Percentiles rank a stretch among this genome's conserved stretches.
Conservation (phyloP, 1,284 basidiomycete genomes). For the Ceratobasidium theobromae region DNA sequence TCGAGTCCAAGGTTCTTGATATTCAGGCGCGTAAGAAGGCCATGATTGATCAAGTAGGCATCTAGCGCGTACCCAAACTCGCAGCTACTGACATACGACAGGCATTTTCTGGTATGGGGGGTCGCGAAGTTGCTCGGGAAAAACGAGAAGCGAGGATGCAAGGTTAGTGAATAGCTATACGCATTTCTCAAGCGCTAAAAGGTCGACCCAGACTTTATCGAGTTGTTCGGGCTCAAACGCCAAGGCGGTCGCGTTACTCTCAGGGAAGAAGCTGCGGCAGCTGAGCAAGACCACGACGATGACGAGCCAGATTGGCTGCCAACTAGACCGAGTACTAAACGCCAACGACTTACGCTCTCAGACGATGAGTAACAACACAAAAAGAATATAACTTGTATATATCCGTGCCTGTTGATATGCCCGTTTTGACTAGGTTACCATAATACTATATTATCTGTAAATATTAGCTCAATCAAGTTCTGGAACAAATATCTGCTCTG, state of each 20-base stretch:
- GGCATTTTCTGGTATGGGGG: conserved; percentile 78
- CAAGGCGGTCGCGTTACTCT: conserved; percentile 13
- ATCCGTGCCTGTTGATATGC: no score
- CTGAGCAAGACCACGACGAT: neutral
- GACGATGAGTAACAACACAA: neutral
- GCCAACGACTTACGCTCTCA: neutral
- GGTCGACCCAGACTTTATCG: conserved; percentile 43
- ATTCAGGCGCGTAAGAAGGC: conserved; percentile 80
- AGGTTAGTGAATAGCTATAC: conserved; percentile 52
- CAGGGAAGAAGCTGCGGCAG: neutral
- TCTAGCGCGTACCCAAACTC: neutral
- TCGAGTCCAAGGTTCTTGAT: conserved; percentile 81
- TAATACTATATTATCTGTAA: no score
- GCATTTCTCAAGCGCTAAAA: neutral
- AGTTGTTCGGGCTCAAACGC: conserved; percentile 54
- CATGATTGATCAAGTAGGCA: conserved; percentile 62
- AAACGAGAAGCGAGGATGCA: conserved; percentile 72
- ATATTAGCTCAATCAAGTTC: no score
- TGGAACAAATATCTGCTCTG: no score
- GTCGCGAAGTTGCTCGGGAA: conserved; percentile 61
- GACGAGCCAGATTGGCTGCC: conserved; percentile 13
- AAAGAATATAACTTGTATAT: no score
- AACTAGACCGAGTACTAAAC: neutral
- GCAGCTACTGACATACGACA: conserved; percentile 41
- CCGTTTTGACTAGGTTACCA: no score